Conservation (phyloP, 176 grass and related monocot genomes). For the Oropetium thomaeum region DNA sequence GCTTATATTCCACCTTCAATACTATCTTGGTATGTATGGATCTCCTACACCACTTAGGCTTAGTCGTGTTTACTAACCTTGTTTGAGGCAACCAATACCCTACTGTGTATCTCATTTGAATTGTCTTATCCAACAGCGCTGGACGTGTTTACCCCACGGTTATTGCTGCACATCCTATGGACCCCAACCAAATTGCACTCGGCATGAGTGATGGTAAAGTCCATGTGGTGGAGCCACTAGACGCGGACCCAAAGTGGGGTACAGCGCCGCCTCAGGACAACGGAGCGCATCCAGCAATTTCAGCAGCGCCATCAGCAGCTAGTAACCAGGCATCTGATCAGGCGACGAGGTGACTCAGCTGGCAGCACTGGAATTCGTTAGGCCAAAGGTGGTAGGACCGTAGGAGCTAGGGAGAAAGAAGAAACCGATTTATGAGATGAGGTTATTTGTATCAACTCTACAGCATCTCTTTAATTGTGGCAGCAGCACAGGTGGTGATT, state of each 20-base stretch:
- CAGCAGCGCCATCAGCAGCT: slow-evolving; percentile 47
- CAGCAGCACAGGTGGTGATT: slow-evolving; percentile 35
- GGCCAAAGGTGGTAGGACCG: slow-evolving; percentile 41
- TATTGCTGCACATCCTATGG: slow-evolving; percentile 85
- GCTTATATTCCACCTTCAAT: slow-evolving; percentile 85
- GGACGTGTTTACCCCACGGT: slow-evolving; percentile 68
- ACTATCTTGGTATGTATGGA: slow-evolving; percentile 50
- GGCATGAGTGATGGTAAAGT: slow-evolving; percentile 94
- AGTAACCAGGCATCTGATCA: slow-evolving; percentile 74
- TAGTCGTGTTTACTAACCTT: neutral
- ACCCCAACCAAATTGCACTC: slow-evolving; percentile 89
- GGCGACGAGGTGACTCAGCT: slow-evolving; percentile 49
- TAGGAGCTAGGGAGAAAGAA: slow-evolving; percentile 61
- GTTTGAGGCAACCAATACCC: neutral
- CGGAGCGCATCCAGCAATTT: slow-evolving; percentile 47
- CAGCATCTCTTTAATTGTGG: slow-evolving; percentile 25
- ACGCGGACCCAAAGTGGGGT: slow-evolving; percentile 82
- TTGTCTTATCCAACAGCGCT: slow-evolving; percentile 38
- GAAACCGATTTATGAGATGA: slow-evolving; percentile 40
- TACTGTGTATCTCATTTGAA: slow-evolving; percentile 13
- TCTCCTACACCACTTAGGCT: neutral
- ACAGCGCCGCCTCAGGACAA: slow-evolving; percentile 67
- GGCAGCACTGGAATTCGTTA: slow-evolving; percentile 23
- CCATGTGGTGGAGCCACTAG: slow-evolving; percentile 88
- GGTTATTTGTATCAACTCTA: slow-evolving; percentile 40